Evolutionary conservation across 2,329 filamentous ascomycete genomes (phyloP), one percentile per base, ranked within the genome.

Genomic region (Aspergillus ustus): DNA sequence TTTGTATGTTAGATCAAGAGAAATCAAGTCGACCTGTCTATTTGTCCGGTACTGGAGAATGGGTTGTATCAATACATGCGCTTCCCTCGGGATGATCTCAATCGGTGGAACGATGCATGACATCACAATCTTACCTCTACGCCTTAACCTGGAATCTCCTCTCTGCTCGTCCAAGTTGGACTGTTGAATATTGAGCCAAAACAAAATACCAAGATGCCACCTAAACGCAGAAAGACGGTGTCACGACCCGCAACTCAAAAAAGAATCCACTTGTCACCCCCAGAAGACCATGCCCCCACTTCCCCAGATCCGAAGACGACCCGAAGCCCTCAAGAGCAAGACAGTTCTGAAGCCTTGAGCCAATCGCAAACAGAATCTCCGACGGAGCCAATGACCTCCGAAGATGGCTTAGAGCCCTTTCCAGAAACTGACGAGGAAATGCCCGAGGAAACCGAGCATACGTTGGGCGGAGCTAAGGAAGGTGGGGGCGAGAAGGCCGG

Each of bases 391-490:
- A 22, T 51, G 25, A 46, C 29, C 4, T 31, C 58, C 2, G 58
- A 55, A 7, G 37, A 60, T 17, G 17, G 13, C 19, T 31, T 19
- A 4, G 58, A 52, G 15, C 5, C 46, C 15, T 45, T 63, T 0
- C 45, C 63, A 5, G 70, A 68, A 7, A 66, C 71, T 25, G 69
- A 72, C 43, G 68, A 72, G 54, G 64, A 69, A 9, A 63, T 65
- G 25, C 60, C 66, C 0, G 65, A 67, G 40, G 62, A 63, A 52
- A 60, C 57, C 13, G 60, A 63, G 8, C 63, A 66, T 28, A 55
- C 59, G 7, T 44, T 58, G 25, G 25, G 17, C 11, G 34, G 40
- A 9, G 31, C 52, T 2, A 46, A 52, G 11, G 29, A 40, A 17
- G 37, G 40, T 8, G 45, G 28, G 22, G 22, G 25, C 11, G 28